These are phyloP conservation scores for Colletotrichum sp. DNA, from an alignment of 2,329 filamentous ascomycete species.

Conservation along the genomic window DNA sequence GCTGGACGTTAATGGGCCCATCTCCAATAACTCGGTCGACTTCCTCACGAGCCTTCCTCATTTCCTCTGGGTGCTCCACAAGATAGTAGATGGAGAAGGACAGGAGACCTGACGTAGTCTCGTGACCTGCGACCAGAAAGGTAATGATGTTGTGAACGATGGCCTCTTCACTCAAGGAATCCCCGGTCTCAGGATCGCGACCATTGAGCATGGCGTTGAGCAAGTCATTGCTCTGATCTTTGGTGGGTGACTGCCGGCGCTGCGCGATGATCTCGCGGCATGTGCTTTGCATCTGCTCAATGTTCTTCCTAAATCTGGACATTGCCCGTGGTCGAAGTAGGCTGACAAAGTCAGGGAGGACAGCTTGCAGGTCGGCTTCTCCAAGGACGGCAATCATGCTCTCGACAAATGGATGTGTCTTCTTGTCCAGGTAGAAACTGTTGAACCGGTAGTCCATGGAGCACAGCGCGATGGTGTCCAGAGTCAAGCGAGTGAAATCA, in stretches of 20 bases:
- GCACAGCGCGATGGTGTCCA: conserved; percentile 67
- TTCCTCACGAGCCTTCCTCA: conserved; percentile 67
- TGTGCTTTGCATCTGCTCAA: not conserved
- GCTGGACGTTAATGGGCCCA: conserved; percentile 58
- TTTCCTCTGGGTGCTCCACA: conserved; percentile 64
- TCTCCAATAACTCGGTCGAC: conserved; percentile 69
- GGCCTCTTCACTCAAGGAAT: conserved; percentile 60
- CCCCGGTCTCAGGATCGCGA: conserved; percentile 66
- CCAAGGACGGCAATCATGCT: conserved; percentile 65
- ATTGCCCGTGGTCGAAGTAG: conserved; percentile 21
- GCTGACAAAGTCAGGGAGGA: conserved; percentile 42
- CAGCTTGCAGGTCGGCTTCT: conserved; percentile 54
- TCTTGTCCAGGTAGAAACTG: conserved; percentile 57
- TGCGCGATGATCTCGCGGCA: conserved; percentile 56
- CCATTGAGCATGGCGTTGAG: conserved; percentile 69
- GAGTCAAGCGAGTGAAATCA: conserved; percentile 66
- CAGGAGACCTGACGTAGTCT: conserved; percentile 72
- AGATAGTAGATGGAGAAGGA: conserved; percentile 71
- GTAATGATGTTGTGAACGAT: conserved; percentile 73
- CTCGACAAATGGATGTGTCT: conserved; percentile 69
- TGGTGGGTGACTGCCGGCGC: conserved; percentile 36
- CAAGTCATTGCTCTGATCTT: conserved; percentile 50
- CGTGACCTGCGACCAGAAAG: conserved; percentile 71
- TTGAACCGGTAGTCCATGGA: conserved; percentile 66
- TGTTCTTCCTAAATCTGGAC: not conserved